Evolutionary conservation across 176 grass and related monocot species (phyloP).

Genomic region (Musa itinerans): DNA sequence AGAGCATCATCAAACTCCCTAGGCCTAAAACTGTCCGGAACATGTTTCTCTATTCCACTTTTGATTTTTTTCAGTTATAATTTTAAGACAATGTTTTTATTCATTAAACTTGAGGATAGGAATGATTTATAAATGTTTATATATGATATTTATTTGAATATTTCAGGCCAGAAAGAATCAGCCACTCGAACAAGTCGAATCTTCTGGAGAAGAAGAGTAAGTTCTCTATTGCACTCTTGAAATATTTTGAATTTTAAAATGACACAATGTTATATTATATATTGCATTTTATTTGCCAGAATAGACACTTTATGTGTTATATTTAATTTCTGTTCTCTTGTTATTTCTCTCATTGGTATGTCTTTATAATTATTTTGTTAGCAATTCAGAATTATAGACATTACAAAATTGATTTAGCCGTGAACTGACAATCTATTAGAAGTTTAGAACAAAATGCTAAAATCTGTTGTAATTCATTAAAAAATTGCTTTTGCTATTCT

Average conservation of each 20-base stretch:
- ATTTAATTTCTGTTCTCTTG: slow-evolving; percentile 2
- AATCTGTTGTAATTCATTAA: too few species aligned
- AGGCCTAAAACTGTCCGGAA: not conserved
- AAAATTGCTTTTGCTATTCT: too few species aligned
- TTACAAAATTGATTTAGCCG: too few species aligned
- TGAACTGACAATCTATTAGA: too few species aligned
- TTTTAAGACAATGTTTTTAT: not conserved
- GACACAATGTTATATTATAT: not conserved
- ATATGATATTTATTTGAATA: slow-evolving; percentile 2
- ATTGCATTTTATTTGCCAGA: not conserved
- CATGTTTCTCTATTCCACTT: not conserved
- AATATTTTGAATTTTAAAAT: slow-evolving; percentile 7
- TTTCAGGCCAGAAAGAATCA: slow-evolving; percentile 75
- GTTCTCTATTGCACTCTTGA: slow-evolving; percentile 15
- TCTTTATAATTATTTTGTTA: too few species aligned
- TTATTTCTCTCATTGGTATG: not conserved
- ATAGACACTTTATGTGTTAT: not conserved
- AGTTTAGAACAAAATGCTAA: too few species aligned
- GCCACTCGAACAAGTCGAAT: slow-evolving; percentile 62
- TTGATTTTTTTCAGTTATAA: too few species aligned
- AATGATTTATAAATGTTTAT: not conserved
- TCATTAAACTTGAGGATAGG: not conserved
- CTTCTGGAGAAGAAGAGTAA: slow-evolving; percentile 97
- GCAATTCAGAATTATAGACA: too few species aligned
- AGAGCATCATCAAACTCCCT: not conserved